Evolutionary conservation across 2,329 filamentous ascomycete genomes (phyloP).

Genomic region (Aspergillus persii): DNA sequence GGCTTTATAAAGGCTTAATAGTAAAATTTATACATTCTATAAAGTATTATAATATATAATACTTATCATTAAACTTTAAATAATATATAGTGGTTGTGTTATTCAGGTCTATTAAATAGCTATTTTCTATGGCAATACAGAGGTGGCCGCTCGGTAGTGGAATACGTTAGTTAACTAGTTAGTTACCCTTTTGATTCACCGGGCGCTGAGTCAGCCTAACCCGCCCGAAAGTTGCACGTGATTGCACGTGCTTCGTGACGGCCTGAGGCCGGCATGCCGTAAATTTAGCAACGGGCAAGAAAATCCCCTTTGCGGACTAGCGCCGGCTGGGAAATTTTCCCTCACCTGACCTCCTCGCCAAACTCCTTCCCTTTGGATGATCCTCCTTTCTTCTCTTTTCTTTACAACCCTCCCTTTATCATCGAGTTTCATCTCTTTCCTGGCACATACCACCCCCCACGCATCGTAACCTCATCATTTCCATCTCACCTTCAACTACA

Average conservation of each 20-base stretch:
- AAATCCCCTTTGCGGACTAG: conserved; percentile 11
- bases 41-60: no score
- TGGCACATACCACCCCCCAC: neutral
- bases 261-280: neutral
- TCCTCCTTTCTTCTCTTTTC: conserved; percentile 2
- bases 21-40: no score
- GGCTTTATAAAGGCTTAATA: no score
- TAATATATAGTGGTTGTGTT: no score
- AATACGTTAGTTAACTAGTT: no score
- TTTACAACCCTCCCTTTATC: conserved; percentile 5
- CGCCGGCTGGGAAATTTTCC: conserved; percentile 10
- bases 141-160: no score
- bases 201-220: neutral
- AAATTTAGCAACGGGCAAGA: neutral
- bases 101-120: no score
- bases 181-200: neutral
- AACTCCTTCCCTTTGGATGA: conserved; percentile 6
- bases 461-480: conserved; percentile 2
- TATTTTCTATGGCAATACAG: neutral
- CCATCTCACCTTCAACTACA: conserved; percentile 12
- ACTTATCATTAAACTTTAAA: no score
- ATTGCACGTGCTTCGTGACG: neutral
- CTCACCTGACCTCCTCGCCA: conserved; percentile 20
- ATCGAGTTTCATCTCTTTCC: conserved; percentile 3
- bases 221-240: neutral